Conservation (phyloP, 306 rosid species). For the barrel medic (Medicago truncatula) region DNA sequence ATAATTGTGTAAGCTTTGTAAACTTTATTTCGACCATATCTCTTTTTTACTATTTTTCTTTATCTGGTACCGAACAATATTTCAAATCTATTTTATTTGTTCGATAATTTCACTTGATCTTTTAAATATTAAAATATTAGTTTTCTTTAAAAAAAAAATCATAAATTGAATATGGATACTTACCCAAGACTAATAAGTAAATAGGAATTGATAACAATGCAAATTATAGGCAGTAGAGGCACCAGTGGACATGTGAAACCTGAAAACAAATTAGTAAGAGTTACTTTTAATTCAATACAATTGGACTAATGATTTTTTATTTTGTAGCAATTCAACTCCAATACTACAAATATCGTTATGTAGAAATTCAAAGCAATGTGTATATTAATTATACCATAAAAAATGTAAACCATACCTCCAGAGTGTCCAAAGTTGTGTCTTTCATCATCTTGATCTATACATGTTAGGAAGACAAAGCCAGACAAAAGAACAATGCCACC, state of each 20-base stretch:
- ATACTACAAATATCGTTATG: no score
- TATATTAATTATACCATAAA: neutral
- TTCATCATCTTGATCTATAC: constrained; percentile 87
- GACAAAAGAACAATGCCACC: constrained; percentile 73
- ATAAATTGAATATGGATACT: constrained; percentile 41
- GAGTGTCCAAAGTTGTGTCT: constrained; percentile 88
- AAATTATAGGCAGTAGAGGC: constrained; percentile 78
- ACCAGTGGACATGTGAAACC: constrained; percentile 92
- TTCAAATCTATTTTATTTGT: no score
- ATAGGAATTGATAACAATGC: constrained; percentile 79
- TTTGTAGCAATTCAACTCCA: no score
- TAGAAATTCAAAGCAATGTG: no score
- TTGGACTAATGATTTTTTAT: neutral
- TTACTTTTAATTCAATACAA: neutral
- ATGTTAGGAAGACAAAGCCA: constrained; percentile 69
- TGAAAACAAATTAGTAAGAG: constrained; percentile 45
- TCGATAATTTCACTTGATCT: neutral
- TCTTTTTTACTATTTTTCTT: no score
- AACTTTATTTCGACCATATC: no score
- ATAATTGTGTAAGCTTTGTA: no score
- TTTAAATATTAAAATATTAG: neutral
- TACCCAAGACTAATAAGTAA: constrained; percentile 85
- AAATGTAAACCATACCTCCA: constrained; percentile 64
- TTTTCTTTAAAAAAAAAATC: neutral
- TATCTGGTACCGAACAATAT: no score